Conservation (phyloP, 208 protist species). For the Leishmania arabica region DNA sequence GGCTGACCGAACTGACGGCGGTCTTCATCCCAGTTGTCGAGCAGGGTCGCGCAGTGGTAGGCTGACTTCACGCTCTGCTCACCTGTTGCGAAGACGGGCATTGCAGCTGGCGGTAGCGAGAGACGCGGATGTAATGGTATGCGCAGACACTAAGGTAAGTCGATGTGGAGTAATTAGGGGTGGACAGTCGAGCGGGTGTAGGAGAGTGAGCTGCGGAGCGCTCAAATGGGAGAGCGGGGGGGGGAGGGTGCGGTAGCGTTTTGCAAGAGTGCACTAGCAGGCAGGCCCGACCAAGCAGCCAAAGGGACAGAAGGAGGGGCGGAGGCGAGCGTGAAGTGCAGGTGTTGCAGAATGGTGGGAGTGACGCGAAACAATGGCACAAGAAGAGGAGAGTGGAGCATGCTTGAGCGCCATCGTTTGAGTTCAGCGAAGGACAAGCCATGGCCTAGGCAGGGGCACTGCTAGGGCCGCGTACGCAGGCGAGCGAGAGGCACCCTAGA, state of each 20-base stretch:
- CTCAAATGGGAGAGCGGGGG: background rate
- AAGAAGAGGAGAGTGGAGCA: background rate
- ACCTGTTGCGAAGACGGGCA: conserved; percentile 24
- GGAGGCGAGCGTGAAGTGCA: background rate
- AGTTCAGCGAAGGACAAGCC: background rate
- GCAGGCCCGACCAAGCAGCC: background rate
- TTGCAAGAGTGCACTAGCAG: background rate
- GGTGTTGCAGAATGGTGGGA: background rate
- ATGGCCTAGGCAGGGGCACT: background rate
- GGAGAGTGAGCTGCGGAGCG: background rate
- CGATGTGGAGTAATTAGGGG: too few relatives aligned
- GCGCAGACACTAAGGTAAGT: background rate
- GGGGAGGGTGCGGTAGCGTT: background rate
- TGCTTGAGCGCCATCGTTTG: background rate
- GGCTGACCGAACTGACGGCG: conserved; percentile 39
- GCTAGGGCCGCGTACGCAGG: background rate
- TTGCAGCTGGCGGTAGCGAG: background rate
- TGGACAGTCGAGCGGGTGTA: background rate
- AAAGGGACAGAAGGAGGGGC: background rate
- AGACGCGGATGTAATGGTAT: background rate
- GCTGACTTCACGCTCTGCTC: conserved; percentile 58
- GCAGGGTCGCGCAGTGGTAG: conserved; percentile 87
- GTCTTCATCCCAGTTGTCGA: conserved; percentile 91
- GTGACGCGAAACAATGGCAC: background rate
- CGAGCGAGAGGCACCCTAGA: background rate